Base-by-base conservation (phyloP, 768 basidiomycete genomes). In the Exsudoporus frostii region DNA sequence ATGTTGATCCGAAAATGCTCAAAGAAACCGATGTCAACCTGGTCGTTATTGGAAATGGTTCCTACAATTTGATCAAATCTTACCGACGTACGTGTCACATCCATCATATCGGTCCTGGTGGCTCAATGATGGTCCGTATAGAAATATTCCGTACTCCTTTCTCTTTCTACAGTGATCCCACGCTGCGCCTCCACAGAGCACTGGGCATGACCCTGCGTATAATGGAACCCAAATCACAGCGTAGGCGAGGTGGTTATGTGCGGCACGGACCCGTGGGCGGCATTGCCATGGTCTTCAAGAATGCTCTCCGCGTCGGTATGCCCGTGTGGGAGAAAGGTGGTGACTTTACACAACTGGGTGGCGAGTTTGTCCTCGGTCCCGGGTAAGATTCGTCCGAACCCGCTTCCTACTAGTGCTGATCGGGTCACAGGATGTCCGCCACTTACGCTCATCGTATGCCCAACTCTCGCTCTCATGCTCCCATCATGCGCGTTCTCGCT, bases 401-500 rank as follows among this genome's bases (percentile, higher is more conserved):
- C 41, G 39, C n/a, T 39, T 45, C 41, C n/a, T 36, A 11, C 33
- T 9, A 15, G 4, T 33, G 19, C 46, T 53, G 29, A 60, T 19
- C 49, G 6, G 55, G 49, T 45, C 32, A 27, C 56, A 87, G 90
- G 8, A 66, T 88, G 58, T 77, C 74, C 10, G 89, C 86, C 59
- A 71, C 78, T 7, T 96, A 81, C 64, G 87, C 90, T 0, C 92
- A 94, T 71, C 84, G 92, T 7, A 97, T 97, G 93, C 84, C 79
- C 42, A 83, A 73, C 14, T 76, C 89, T 2, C 80, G 84, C 40
- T 82, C 81, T 5, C 93, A 97, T 59, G 83, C 84, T 0, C 83
- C 89, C 1, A 85, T 96, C 47, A 66, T 74, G 45, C 80, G 81
- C 30, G 82, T 92, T 17, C 79, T 93, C 36, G 72, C 76, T 33